Percentiles rank a stretch among this genome's conserved stretches.
These are phyloP conservation scores for Spizellomyces punctatus DNA, from an alignment of 192 early-diverging fungal genomes.

Conservation along the genomic window DNA sequence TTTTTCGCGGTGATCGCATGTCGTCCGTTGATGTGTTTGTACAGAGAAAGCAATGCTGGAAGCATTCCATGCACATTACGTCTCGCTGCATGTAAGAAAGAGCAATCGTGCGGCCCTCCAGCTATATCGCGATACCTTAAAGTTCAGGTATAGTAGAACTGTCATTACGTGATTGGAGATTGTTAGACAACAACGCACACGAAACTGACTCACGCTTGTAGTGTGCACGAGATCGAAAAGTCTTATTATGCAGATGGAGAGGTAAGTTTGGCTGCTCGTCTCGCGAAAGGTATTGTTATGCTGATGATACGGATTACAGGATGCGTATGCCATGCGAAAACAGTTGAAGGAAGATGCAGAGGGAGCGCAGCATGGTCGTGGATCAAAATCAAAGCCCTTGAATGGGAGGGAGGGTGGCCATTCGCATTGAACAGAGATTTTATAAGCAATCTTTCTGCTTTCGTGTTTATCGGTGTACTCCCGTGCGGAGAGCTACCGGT, in stretches of 20 bases:
- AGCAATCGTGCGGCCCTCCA: slow-evolving; percentile 92
- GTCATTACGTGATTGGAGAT: background rate
- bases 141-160: slow-evolving; percentile 65
- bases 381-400: no score
- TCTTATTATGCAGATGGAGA: slow-evolving; percentile 99
- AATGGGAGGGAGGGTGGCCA: no score
- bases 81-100: slow-evolving; percentile 93
- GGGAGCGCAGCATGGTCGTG: background rate
- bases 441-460: no score
- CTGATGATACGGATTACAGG: background rate
- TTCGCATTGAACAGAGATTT: no score
- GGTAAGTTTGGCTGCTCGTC: background rate
- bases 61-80: slow-evolving; percentile 81
- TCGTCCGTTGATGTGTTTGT: background rate
- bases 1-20: background rate
- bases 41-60: slow-evolving; percentile 84
- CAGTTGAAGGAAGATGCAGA: slow-evolving; percentile 4
- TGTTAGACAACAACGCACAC: slow-evolving; percentile 4
- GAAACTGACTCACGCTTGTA: slow-evolving; percentile 24
- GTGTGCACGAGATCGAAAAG: slow-evolving; percentile 86
- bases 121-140: slow-evolving; percentile 90
- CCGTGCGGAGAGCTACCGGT: no score
- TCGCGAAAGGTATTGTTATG: background rate
- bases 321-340: slow-evolving; percentile 43
- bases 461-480: no score